Conservation (phyloP, 2,329 filamentous ascomycete genomes). For the Fusarium sp. region DNA sequence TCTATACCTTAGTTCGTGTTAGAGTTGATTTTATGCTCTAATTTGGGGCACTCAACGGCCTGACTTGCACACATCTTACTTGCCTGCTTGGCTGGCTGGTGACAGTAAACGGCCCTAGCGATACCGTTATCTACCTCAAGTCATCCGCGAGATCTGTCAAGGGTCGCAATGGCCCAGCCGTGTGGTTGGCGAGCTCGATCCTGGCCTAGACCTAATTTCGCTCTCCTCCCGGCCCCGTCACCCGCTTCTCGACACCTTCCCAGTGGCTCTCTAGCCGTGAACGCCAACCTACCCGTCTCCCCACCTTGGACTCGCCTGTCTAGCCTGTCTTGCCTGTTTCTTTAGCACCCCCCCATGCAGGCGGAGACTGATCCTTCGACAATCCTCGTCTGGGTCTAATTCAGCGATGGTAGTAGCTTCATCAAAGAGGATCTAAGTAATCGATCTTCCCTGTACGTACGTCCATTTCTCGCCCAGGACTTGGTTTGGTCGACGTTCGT, state of each 20-base stretch:
- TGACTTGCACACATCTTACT: conserved; percentile 5
- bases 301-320: conserved; percentile 26
- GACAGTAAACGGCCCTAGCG: conserved; percentile 23
- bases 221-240: conserved; percentile 41
- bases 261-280: conserved; percentile 34
- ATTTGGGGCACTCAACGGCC: conserved; percentile 15
- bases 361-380: conserved; percentile 43
- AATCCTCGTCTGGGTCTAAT: conserved; percentile 40
- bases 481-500: conserved; percentile 21
- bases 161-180: conserved; percentile 38
- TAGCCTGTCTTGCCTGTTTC: conserved; percentile 33
- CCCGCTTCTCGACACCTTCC: conserved; percentile 42
- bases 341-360: conserved; percentile 30
- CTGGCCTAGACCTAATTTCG: conserved; percentile 41
- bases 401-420: conserved; percentile 36
- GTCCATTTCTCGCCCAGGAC: conserved; percentile 6
- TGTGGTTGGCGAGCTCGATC: conserved; percentile 40
- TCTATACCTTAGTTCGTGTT: conserved; percentile 30
- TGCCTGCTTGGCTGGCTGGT: conserved; percentile 1
- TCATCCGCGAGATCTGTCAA: conserved; percentile 39
- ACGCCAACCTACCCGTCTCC: conserved; percentile 39
- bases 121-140: conserved; percentile 34
- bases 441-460: conserved; percentile 33
- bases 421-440: conserved; percentile 38
- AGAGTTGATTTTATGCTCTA: conserved; percentile 14